Conservation (phyloP, 2,329 filamentous ascomycete species). For the Davidsoniella virescens region DNA sequence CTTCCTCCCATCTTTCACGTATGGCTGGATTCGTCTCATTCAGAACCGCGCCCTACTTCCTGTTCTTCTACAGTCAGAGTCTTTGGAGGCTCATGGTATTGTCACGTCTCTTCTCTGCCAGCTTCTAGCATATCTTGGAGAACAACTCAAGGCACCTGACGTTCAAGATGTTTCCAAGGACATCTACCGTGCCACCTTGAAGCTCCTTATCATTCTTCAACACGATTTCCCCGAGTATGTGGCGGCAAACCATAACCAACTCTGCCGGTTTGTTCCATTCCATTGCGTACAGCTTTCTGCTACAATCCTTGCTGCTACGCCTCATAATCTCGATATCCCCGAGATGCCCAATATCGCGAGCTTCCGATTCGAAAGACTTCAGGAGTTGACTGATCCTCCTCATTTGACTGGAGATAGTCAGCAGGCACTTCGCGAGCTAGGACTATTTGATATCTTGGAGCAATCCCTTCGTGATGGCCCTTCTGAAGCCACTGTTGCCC, state of each 20-base stretch:
- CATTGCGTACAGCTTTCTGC: conserved; percentile 82
- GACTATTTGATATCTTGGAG: conserved; percentile 43
- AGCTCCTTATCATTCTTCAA: conserved; percentile 69
- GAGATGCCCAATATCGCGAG: conserved; percentile 50
- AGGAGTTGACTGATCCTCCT: conserved; percentile 56
- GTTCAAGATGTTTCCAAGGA: conserved; percentile 58
- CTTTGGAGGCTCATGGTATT: conserved; percentile 38
- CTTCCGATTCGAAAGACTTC: conserved; percentile 59
- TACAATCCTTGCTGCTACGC: conserved; percentile 68
- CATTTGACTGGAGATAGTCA: conserved; percentile 47
- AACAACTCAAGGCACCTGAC: conserved; percentile 59
- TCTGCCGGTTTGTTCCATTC: conserved; percentile 66
- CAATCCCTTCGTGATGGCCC: conserved; percentile 44
- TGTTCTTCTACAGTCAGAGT: conserved; percentile 40
- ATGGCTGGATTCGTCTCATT: conserved; percentile 68
- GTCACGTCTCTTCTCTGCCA: conserved; percentile 69
- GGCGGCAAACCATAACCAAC: conserved; percentile 66
- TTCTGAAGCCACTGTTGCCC: conserved; percentile 56
- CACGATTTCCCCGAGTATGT: conserved; percentile 94
- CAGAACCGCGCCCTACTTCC: conserved; percentile 78
- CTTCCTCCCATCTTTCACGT: conserved; percentile 67
- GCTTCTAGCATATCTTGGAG: conserved; percentile 57
- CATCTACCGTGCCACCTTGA: conserved; percentile 68
- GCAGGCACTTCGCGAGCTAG: conserved; percentile 34
- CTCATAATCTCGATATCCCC: conserved; percentile 56